Conservation (phyloP, 805 yeast species). For the Candida dajiaensis region DNA sequence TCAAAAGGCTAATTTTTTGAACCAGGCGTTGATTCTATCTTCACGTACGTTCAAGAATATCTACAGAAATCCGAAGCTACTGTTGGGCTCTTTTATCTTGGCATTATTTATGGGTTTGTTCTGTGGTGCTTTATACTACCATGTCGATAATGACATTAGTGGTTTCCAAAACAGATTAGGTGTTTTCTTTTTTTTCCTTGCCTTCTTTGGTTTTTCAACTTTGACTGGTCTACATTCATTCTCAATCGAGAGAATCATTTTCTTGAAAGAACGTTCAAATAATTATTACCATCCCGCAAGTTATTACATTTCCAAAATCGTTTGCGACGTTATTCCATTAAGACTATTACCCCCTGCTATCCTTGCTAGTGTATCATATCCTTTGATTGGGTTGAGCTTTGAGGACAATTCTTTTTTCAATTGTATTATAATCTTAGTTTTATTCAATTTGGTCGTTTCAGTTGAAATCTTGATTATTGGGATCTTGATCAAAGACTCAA, state of each 20-base stretch:
- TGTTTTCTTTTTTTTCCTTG: slow-evolving; percentile 81
- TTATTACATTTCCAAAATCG: slow-evolving; percentile 76
- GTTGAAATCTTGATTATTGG: slow-evolving; percentile 84
- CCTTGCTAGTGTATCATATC: slow-evolving; percentile 75
- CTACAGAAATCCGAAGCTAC: slow-evolving; percentile 86
- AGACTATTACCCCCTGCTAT: slow-evolving; percentile 89
- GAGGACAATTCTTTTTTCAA: slow-evolving; percentile 68
- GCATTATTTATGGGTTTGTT: slow-evolving; percentile 74
- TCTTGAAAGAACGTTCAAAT: slow-evolving; percentile 89
- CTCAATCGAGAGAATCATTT: slow-evolving; percentile 81
- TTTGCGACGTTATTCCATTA: slow-evolving; percentile 90
- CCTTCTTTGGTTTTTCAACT: slow-evolving; percentile 91
- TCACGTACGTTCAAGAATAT: slow-evolving; percentile 88
- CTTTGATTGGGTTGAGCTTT: slow-evolving; percentile 83
- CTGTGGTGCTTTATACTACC: slow-evolving; percentile 81
- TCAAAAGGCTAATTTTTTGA: slow-evolving; percentile 45
- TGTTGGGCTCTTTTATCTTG: slow-evolving; percentile 76
- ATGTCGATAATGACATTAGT: slow-evolving; percentile 81
- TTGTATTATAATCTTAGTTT: slow-evolving; percentile 60
- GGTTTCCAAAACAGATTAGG: slow-evolving; percentile 97
- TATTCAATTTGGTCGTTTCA: slow-evolving; percentile 85
- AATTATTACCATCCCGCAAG: slow-evolving; percentile 87
- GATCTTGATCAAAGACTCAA: slow-evolving; percentile 79
- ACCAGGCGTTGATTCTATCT: slow-evolving; percentile 69
- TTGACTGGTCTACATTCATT: slow-evolving; percentile 88